Base-by-base conservation (phyloP, 73 alveolate species). In the Stentor coeruleus region DNA sequence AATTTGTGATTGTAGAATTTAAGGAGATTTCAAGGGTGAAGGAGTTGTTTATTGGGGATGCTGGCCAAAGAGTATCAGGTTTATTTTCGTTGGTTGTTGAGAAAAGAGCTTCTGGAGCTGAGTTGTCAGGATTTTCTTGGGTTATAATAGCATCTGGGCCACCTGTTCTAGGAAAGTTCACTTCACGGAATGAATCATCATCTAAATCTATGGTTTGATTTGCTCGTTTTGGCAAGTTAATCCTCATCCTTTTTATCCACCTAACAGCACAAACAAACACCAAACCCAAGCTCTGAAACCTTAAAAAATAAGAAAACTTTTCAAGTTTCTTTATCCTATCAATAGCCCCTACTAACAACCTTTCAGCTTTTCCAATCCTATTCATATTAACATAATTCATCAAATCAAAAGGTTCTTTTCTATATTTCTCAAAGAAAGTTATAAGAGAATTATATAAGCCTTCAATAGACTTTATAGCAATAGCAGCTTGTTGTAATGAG, bases 281-380 rank as follows among this genome's bases (percentile, higher is more conserved):
- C 14, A 66, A 40, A 20, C 79, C 79, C n/a, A 66, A 11, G 39
- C 79, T 66, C n/a, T 66, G 79, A 66, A 66, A 66, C 41, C 79
- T 66, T 2, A 66, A 66, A 20, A 66, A 31, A 66, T 66, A 66
- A 1, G 79, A 66, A 66, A 66, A 66, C 2, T 66, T 66, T 33
- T 66, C 79, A 20, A 66, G 37, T 66, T 20, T 20, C 37, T 66
- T 20, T 20, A 66, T 66, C 33, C 33, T 66, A 28, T 66, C 79
- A 20, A 20, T 26, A 66, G 39, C 79, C 33, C 37, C 40, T 26
- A 28, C 33, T 66, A 66, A 66, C n/a, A 66, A 40, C 33, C 79
- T 66, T 2, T 66, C 79, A 14, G 79, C n/a, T 66, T 66, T 66
- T 31, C 79, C 79, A 20, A 66, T 66, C 33, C 79, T 20, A 66